phyloP scores from a whole-genome alignment of 257 asterid genomes.

The Solanum gracilifrons region DNA sequence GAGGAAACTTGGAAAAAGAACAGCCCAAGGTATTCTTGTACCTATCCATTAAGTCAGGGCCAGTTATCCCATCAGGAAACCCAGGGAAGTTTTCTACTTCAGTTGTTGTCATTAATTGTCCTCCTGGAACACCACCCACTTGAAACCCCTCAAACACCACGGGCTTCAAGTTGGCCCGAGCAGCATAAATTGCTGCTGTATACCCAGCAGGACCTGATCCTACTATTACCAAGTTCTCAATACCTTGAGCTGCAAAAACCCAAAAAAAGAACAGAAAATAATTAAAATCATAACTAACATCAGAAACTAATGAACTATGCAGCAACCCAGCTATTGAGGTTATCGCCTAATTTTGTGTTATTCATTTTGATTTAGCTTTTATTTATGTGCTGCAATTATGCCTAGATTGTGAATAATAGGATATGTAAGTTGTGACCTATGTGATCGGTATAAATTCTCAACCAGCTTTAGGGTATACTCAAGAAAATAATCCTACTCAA shows the following conservation, averaged over 20 bases:
- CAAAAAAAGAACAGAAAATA: neutral
- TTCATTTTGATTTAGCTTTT: neutral
- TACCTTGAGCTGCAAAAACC: slow-evolving; percentile 30
- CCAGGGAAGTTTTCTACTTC: slow-evolving; percentile 98
- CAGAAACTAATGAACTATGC: neutral
- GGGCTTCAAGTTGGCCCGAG: slow-evolving; percentile 88
- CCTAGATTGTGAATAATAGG: neutral
- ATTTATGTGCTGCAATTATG: neutral
- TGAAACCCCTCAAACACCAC: slow-evolving; percentile 89
- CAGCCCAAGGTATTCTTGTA: slow-evolving; percentile 8
- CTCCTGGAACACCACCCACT: slow-evolving; percentile 96
- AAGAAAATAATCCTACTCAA: neutral
- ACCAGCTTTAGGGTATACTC: neutral
- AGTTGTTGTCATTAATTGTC: slow-evolving; percentile 93
- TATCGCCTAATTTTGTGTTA: neutral
- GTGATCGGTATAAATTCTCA: neutral
- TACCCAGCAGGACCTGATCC: slow-evolving; percentile 99
- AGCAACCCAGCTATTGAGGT: neutral
- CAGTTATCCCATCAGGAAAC: slow-evolving; percentile 92
- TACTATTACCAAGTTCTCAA: slow-evolving; percentile 81
- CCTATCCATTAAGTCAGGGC: slow-evolving; percentile 98
- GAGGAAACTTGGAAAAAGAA: neutral
- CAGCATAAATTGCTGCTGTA: slow-evolving; percentile 91
- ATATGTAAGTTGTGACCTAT: neutral
- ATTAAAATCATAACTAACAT: neutral